Evolutionary conservation across 768 basidiomycete species (phyloP), one percentile per base, ranked within the genome.

Genomic region (Lanmaoa rubissima): DNA sequence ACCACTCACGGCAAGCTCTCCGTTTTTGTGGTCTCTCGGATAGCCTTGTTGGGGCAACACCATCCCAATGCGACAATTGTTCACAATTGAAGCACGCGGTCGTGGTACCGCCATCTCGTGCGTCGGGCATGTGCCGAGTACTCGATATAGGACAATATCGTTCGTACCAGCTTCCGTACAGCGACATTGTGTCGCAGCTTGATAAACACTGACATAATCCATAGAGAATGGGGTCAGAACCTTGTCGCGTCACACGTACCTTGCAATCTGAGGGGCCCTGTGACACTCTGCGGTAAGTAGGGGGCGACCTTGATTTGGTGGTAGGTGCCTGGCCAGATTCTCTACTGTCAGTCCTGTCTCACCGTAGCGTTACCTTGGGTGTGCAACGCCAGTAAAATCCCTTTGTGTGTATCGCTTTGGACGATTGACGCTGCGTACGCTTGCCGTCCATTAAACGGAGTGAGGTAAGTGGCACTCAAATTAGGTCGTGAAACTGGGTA

Each of bases 11-110:
- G 13, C 48, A 41, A 28, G 28, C 6, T 1, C 26, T n/a, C 28
- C 47, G 34, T 52, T 61, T 41, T 42, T 13, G 48, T 19, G n/a
- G 32, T 58, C 34, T 32, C 24, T 35, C 21, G n/a, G 12, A 21
- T 17, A 5, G 24, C 48, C 36, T 51, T 43, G 59, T 58, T 24
- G 21, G 16, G 34, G 17, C n/a, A 47, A 39, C 48, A 44, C 1
- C 24, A 42, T 49, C 51, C 48, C 53, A 50, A 14, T 19, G 26
- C 35, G 26, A 19, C 41, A 35, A 44, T 60, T 56, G 51, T 61
- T 35, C 44, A 61, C 61, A 36, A 2, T 16, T 24, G 36, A 24
- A 24, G 17, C 43, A 17, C 13, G 26, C 26, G 38, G 35, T 36
- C 31, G 19, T n/a, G 24, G 11, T 40, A 17, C 35, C 13, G 13